Evolutionary conservation across 805 yeast genomes (phyloP), one percentile per base, ranked within the genome.

Genomic region (Tetrapisispora namnaoensis): DNA sequence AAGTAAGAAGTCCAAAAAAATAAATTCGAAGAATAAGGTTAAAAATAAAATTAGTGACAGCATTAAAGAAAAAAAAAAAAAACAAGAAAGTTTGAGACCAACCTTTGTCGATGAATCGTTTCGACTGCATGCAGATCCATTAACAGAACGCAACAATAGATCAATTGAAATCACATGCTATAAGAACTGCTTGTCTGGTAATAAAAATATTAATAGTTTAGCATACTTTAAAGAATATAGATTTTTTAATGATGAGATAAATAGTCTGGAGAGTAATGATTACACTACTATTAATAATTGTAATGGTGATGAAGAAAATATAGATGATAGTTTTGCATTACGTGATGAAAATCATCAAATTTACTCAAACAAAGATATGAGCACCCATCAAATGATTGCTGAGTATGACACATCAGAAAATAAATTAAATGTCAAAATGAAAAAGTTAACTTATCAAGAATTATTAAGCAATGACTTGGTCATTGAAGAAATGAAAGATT

Each of bases 361-460:
- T 16, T 40, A 40, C 10, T 27, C 47, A 9, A 20, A 18, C 10
- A 39, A 45, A 32, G 47, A 45, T 32, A 45, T 45, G 47, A 32
- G 43, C 20, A 32, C 38, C 2, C 47, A 45, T 27, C 47, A 45
- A 32, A 45, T 45, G 43, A 38, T 45, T 17, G 47, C 47, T 20
- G 39, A 21, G 6, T 38, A 32, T 39, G 47, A 44, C 22, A 8
- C 8, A 6, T n/a, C 11, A 16, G 43, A 40, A 28, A 40, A 40
- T 44, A 38, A 24, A 38, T 32, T 45, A 13, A 21, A 21, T 14
- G 38, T 45, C 8, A 21, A 30, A 32, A 38, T 45, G 47, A 45
- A 45, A 32, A 45, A 39, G 32, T 18, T 45, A 13, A 45, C 43
- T 4, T 18, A 30, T 6, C 38, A 45, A 32, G 47, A 45, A 45